Conservation (phyloP, 352 stramenopile genomes). For the Phytophthora boehmeriae region DNA sequence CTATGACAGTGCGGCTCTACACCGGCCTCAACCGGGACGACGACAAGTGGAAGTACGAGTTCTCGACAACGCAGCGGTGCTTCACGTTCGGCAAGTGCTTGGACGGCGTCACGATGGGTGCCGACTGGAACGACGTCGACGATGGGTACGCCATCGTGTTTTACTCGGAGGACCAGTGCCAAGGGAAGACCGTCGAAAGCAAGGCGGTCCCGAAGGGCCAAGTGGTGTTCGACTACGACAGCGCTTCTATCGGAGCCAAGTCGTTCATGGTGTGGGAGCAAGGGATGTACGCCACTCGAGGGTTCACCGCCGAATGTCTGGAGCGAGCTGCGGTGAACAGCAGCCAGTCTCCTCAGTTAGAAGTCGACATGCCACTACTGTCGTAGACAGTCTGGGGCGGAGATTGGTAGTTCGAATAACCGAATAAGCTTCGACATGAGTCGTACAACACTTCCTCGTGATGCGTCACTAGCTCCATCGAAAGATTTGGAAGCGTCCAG, state of each 20-base stretch:
- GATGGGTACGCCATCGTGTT: conserved; percentile 11
- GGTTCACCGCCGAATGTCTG: conserved; percentile 14
- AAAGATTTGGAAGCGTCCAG: too few species aligned
- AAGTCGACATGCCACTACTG: too few species aligned
- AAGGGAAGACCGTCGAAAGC: conserved; percentile 15
- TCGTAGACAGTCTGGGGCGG: too few species aligned
- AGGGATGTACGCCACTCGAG: conserved; percentile 22
- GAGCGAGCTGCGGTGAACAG: conserved; percentile 12
- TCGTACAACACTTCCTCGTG: too few species aligned
- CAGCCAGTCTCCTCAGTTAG: too few species aligned
- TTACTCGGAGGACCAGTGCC: conserved; percentile 24
- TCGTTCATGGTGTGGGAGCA: conserved; percentile 31
- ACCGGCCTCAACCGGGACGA: conserved; percentile 1
- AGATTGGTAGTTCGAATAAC: too few species aligned
- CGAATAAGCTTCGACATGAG: too few species aligned
- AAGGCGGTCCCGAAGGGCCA: conserved; percentile 10
- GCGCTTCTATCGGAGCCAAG: conserved; percentile 15
- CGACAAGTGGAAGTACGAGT: conserved; percentile 19
- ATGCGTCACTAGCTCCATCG: too few species aligned
- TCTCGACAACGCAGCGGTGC: conserved; percentile 25
- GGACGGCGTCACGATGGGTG: conserved; percentile 1
- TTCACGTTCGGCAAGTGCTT: conserved; percentile 26
- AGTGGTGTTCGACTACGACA: conserved; percentile 15
- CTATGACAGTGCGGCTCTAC: conserved; percentile 22
- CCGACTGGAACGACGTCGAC: conserved; percentile 17